Base-by-base conservation (phyloP, 306 rosid genomes). In the Prunus mume region DNA sequence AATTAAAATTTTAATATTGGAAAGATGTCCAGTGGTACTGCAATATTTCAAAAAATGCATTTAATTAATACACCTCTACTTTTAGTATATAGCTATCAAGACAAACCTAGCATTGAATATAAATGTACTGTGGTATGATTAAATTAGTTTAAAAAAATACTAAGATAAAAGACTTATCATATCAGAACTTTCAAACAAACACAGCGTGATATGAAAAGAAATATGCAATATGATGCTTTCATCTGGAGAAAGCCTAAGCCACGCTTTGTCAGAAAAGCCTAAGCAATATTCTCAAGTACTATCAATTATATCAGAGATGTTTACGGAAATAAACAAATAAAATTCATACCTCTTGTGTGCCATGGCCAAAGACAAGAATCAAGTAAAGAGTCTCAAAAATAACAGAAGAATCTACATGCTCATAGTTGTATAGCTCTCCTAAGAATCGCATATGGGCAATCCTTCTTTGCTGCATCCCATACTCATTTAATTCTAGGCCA, bases 381-480 rank as follows among this genome's bases (percentile, higher is more conserved):
- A 92, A 90, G 88, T 91, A 82, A 5, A 96, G 87, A 2, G 99
- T 96, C 85, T 96, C 99, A 83, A 96, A 96, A 76, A 96, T 90
- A 76, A 96, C 98, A 83, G 96, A 89, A 46, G 99, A 96, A 80
- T 96, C 99, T 10, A 91, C 98, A 87, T 90, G 99, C 86, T 96
- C 93, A 79, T 96, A 96, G 80, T 92, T 96, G 85, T 96, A 96
- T 79, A 96, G 90, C 83, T 96, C 99, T 80, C 99, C 99, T 68
- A 96, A 77, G 84, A 96, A 95, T 72, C 99, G 85, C 99, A 95
- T 95, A 83, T 91, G 88, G 27, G 99, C 96, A 82, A 96, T 79
- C 74, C 98, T 93, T 73, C 88, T 88, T 80, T 96, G 99, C 84
- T 96, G 99, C 98, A 92, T 89, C 83, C 98, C 98, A 78, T 96